These are phyloP conservation scores for Rhizoctonia solani DNA, from an alignment of 1,284 basidiomycete genomes.

Conservation along the genomic window DNA sequence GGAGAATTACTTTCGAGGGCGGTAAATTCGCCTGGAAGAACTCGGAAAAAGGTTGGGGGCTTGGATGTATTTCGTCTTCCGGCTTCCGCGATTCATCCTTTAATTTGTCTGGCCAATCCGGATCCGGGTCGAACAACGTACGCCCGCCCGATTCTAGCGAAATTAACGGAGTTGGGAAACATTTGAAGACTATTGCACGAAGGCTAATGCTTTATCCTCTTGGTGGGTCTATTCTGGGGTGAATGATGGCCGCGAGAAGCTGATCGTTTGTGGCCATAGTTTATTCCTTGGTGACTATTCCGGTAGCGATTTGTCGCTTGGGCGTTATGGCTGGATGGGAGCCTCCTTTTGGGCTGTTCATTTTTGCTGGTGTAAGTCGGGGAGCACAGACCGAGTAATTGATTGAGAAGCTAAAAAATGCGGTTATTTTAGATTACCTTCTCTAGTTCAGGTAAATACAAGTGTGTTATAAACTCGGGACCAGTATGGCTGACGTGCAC, in stretches of 20 bases:
- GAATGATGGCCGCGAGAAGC: not conserved
- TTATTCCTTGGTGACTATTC: slow-evolving; percentile 18
- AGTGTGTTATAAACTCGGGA: not conserved
- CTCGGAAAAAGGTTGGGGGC: not conserved
- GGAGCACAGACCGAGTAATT: not conserved
- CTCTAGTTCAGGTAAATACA: slow-evolving; percentile 22
- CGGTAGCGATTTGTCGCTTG: slow-evolving; percentile 16
- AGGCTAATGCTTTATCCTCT: slow-evolving; percentile 22
- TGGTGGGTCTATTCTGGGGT: not conserved
- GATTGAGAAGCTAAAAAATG: not conserved
- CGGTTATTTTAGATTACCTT: slow-evolving; percentile 1
- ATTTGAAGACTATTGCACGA: slow-evolving; percentile 14
- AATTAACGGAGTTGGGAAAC: slow-evolving; percentile 5
- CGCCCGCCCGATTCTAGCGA: not conserved
- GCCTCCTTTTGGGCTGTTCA: slow-evolving; percentile 1
- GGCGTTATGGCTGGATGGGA: slow-evolving; percentile 26
- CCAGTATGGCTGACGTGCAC: not conserved
- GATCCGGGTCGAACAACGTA: not conserved
- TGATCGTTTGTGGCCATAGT: not conserved
- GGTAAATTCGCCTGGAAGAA: not conserved
- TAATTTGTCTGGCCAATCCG: not conserved
- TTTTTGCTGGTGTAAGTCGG: slow-evolving; percentile 24
- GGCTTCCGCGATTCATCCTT: not conserved
- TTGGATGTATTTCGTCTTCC: not conserved
- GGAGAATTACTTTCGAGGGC: not conserved